Conservation (phyloP, 176 grass and related monocot genomes). For the Carex cristatella region DNA sequence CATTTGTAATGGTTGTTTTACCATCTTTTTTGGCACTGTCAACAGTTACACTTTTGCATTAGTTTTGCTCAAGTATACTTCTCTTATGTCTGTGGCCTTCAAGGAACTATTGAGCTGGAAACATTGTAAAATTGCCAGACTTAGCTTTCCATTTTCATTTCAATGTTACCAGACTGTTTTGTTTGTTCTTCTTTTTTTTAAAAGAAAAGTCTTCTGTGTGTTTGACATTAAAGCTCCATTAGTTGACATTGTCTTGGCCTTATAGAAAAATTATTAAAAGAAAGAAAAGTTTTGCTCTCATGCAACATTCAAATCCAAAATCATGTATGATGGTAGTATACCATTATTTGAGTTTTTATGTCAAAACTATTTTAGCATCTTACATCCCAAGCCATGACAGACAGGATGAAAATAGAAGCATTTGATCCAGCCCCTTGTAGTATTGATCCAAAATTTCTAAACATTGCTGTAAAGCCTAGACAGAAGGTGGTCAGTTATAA, state of each 20-base stretch:
- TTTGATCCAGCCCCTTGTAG: not conserved
- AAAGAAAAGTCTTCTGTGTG: not conserved
- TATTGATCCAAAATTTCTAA: constrained; percentile 3
- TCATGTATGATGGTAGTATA: not conserved
- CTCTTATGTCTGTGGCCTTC: not conserved
- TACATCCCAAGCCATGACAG: not conserved
- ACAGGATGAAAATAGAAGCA: not conserved
- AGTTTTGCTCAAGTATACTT: not conserved
- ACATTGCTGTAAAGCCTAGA: not conserved
- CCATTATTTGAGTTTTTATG: not conserved
- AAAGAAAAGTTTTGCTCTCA: not conserved
- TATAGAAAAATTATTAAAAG: not conserved
- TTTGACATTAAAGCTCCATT: not conserved
- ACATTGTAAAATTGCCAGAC: not conserved
- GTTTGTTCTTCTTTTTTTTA: not conserved
- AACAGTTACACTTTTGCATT: not conserved
- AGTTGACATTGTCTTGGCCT: not conserved
- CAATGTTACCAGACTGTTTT: not conserved
- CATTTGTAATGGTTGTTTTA: not conserved
- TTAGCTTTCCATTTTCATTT: not conserved
- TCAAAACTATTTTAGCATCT: not conserved
- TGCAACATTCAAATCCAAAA: not conserved
- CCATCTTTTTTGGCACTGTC: not conserved
- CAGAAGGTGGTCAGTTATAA: not conserved
- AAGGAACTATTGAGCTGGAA: not conserved